Base-by-base conservation (phyloP, 371 early-diverging fungal species). In the Capillidium heterosporum region DNA sequence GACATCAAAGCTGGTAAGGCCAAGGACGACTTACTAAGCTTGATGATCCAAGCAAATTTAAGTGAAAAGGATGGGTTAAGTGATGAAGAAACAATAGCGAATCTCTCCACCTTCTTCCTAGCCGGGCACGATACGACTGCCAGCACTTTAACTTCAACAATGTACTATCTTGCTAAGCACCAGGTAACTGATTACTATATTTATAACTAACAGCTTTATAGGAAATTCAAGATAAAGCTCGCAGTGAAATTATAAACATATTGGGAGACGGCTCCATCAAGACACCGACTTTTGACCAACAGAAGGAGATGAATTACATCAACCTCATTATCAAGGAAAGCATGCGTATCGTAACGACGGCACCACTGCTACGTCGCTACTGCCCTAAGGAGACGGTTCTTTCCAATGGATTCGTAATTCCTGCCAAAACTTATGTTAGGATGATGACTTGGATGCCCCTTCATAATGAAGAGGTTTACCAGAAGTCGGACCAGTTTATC, bases 61-160 rank as follows among this genome's bases (percentile, higher is more conserved):
- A 43, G 42, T 21, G 15, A 8, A 21, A 28, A 11, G 1, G 50
- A 28, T 13, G 52, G 23, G 24, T 40, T 65, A 2, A 61, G 57
- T 0, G 53, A 62, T 42, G 59, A 57, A 8, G 65, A 60, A 26
- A 19, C 61, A 17, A 35, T 65, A 48, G 31, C 52, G 53, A 48
- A 70, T 53, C 59, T 58, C 32, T 51, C 60, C 3, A 49, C 64
- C 4, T 70, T 70, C 46, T 67, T 73, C 58, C 60, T 73, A 29
- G 73, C 73, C 55, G 70, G 73, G 2, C 74, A 73, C 42, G 71
- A 71, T 24, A 71, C 71, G 1, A 65, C 68, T 17, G 60, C 71
- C 8, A 72, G 68, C 44, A 65, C 73, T 5, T 43, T 71, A 11
- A 61, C 69, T 21, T 64, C 64, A n/a, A 63, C 61, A 19, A 10